Evolutionary conservation across 2,329 filamentous ascomycete species (phyloP).

Genomic region (Colletotrichum incanum): DNA sequence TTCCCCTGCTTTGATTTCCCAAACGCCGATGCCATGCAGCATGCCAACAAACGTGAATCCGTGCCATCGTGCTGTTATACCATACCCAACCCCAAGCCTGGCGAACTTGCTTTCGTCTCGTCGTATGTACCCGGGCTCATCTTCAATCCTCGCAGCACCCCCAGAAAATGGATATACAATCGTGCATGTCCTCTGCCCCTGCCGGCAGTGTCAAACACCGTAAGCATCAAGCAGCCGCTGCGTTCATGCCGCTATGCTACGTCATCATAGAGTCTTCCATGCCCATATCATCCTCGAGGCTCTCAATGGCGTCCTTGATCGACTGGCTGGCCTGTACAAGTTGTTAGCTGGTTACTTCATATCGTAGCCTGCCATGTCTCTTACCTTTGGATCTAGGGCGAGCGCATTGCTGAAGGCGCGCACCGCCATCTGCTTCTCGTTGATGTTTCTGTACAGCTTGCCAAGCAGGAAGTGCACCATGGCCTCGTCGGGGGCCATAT

Average conservation of each 20-base stretch:
- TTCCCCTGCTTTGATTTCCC: slow-evolving; percentile 41
- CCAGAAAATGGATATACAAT: slow-evolving; percentile 21
- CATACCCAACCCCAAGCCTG: slow-evolving; percentile 34
- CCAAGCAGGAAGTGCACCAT: slow-evolving; percentile 97
- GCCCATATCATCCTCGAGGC: slow-evolving; percentile 84
- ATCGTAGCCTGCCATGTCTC: slow-evolving; percentile 45
- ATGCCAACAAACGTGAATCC: slow-evolving; percentile 45
- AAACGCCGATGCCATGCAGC: slow-evolving; percentile 56
- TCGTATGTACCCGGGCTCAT: slow-evolving; percentile 29
- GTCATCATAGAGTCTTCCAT: slow-evolving; percentile 77
- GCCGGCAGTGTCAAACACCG: background rate
- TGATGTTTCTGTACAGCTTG: slow-evolving; percentile 82
- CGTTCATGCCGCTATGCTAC: slow-evolving; percentile 53
- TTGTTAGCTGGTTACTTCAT: slow-evolving; percentile 32
- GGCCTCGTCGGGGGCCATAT: slow-evolving; percentile 93
- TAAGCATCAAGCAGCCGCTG: background rate
- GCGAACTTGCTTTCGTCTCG: slow-evolving; percentile 31
- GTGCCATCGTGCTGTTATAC: slow-evolving; percentile 42
- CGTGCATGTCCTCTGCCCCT: slow-evolving; percentile 10
- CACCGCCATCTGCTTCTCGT: slow-evolving; percentile 85
- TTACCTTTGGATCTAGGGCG: slow-evolving; percentile 96
- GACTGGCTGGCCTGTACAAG: slow-evolving; percentile 82
- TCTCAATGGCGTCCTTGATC: slow-evolving; percentile 98
- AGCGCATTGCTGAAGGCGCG: slow-evolving; percentile 95
- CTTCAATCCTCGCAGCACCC: slow-evolving; percentile 24